phyloP scores from a whole-genome alignment of 768 basidiomycete species.

The Kwoniella heveanensis region DNA sequence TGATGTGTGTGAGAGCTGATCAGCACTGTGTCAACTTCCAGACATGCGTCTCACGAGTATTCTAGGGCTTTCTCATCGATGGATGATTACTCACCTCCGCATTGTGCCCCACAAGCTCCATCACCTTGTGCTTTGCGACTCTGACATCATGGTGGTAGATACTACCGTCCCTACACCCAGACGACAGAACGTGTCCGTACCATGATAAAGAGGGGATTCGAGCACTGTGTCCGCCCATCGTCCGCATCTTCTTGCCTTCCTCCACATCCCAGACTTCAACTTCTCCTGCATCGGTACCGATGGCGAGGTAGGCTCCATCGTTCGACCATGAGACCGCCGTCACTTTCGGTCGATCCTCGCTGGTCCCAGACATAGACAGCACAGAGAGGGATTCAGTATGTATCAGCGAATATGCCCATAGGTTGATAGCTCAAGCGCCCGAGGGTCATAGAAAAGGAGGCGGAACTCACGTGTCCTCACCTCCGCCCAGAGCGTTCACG shows the following conservation, averaged over 20 bases:
- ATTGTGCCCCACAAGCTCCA: conserved; percentile 83
- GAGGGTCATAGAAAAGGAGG: background rate
- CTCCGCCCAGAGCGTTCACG: conserved; percentile 63
- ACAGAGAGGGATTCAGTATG: background rate
- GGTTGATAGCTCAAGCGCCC: too few species aligned
- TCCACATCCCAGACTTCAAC: conserved; percentile 93
- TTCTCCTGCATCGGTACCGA: conserved; percentile 70
- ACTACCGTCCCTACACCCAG: conserved; percentile 88
- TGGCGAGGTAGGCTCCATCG: conserved; percentile 64
- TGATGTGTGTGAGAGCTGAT: conserved; percentile 2
- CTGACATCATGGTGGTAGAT: conserved; percentile 98
- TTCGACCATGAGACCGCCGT: conserved; percentile 56
- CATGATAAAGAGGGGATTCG: conserved; percentile 85
- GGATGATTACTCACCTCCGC: conserved; percentile 81
- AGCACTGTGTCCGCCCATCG: conserved; percentile 80
- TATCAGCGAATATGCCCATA: too few species aligned
- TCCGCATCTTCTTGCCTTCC: conserved; percentile 72
- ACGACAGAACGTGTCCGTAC: conserved; percentile 80
- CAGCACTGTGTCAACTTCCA: background rate
- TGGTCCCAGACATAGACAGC: too few species aligned
- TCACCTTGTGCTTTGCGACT: conserved; percentile 80
- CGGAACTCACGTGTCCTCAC: conserved; percentile 31
- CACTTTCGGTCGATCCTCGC: conserved; percentile 42
- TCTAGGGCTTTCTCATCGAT: too few species aligned
- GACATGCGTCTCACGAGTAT: too few species aligned